Evolutionary conservation across 2,329 filamentous ascomycete genomes (phyloP).

Genomic region (Hypoxylon sp.): DNA sequence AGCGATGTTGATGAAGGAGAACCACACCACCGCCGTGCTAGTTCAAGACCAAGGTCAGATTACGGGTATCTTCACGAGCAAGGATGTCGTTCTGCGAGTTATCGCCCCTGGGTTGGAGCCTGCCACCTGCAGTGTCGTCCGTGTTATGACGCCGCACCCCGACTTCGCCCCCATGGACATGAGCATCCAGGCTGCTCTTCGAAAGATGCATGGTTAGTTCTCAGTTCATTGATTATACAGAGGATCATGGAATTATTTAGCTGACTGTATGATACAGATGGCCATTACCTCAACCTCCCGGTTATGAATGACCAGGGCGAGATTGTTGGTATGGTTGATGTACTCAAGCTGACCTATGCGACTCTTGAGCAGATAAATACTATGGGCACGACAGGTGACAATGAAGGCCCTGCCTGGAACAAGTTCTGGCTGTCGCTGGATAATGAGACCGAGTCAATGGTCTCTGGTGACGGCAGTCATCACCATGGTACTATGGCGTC

Average conservation of each 20-base stretch:
- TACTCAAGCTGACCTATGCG: conserved; percentile 97
- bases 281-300: conserved; percentile 96
- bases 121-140: conserved; percentile 94
- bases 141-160: conserved; percentile 98
- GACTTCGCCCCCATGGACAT: conserved; percentile 99
- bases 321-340: conserved; percentile 99
- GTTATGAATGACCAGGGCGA: conserved; percentile 98
- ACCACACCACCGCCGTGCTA: conserved; percentile 95
- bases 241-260: conserved; percentile 10
- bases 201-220: conserved; percentile 96
- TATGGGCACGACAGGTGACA: conserved; percentile 84
- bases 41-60: conserved; percentile 98
- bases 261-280: conserved; percentile 72
- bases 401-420: conserved; percentile 97
- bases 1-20: conserved; percentile 96
- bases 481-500: conserved; percentile 77
- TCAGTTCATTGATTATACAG: conserved; percentile 14
- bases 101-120: conserved; percentile 97
- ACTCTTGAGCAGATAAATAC: conserved; percentile 98
- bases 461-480: conserved; percentile 90
- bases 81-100: conserved; percentile 97
- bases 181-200: conserved; percentile 97
- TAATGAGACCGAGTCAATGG: conserved; percentile 94
- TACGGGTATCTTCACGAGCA: conserved; percentile 99
- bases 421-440: conserved; percentile 99